Evolutionary conservation across 345 rosid species (phyloP).

Genomic region (Cardamine chenopodiifolia): DNA sequence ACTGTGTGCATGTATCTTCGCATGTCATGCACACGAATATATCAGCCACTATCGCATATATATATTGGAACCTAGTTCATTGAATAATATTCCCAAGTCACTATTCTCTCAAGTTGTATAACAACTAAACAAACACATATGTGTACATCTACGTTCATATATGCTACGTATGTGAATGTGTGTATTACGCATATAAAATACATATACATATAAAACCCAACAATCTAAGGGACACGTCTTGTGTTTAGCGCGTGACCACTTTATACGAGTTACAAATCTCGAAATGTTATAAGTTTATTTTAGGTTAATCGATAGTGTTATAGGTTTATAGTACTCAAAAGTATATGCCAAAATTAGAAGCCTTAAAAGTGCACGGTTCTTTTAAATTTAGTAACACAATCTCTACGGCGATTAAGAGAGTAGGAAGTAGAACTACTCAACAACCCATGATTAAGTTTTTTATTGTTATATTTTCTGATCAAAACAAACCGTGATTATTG

Average conservation of each 20-base stretch:
- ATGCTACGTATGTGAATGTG: slow-evolving; percentile 1
- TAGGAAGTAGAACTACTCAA: background rate
- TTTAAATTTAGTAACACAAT: background rate
- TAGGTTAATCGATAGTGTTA: background rate
- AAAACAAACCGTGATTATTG: too few relatives aligned
- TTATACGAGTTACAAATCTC: background rate
- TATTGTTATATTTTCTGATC: background rate
- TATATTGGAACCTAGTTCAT: slow-evolving; percentile 17
- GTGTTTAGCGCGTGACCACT: slow-evolving; percentile 5
- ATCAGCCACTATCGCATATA: background rate
- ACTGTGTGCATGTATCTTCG: slow-evolving; percentile 17
- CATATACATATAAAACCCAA: background rate
- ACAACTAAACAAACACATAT: background rate
- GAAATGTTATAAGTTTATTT: background rate
- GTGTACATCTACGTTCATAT: slow-evolving; percentile 2
- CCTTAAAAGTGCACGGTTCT: background rate
- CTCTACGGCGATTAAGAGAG: background rate
- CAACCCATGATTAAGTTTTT: background rate
- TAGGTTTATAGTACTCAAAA: background rate
- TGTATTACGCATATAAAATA: background rate
- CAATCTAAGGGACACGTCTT: slow-evolving; percentile 4
- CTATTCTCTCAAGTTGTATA: background rate
- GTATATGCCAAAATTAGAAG: background rate
- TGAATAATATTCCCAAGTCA: slow-evolving; percentile 22
- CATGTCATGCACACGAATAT: slow-evolving; percentile 10